phyloP scores from a whole-genome alignment of 2,329 filamentous ascomycete genomes.

The Curvularia spicifera region DNA sequence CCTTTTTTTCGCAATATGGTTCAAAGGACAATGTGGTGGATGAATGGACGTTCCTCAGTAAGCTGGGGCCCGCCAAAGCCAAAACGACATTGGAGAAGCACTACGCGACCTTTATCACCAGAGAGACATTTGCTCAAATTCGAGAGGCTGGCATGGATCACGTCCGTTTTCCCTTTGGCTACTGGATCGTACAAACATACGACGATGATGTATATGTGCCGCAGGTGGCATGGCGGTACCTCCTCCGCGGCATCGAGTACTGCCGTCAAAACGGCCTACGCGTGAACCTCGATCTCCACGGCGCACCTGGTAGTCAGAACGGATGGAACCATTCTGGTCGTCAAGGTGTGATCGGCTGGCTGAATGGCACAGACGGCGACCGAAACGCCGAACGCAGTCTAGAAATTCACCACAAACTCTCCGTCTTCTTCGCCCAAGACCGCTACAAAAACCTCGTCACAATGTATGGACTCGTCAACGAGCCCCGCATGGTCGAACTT shows the following conservation, averaged over 20 bases:
- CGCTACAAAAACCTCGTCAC: constrained; percentile 91
- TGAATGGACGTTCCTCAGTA: constrained; percentile 78
- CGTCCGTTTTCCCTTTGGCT: constrained; percentile 92
- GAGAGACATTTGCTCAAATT: constrained; percentile 84
- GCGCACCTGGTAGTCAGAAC: constrained; percentile 90
- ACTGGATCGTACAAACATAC: constrained; percentile 91
- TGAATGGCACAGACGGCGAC: constrained; percentile 85
- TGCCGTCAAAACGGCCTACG: constrained; percentile 89
- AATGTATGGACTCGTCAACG: constrained; percentile 94
- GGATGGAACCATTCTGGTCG: constrained; percentile 97
- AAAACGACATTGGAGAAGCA: constrained; percentile 80
- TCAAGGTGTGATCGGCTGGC: constrained; percentile 81
- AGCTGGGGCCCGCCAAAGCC: constrained; percentile 71
- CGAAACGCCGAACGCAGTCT: constrained; percentile 81
- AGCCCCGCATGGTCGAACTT: constrained; percentile 81
- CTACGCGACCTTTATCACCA: constrained; percentile 87
- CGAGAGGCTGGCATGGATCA: constrained; percentile 89
- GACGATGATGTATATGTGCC: constrained; percentile 86
- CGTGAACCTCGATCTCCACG: constrained; percentile 92
- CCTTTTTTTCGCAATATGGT: constrained; percentile 76
- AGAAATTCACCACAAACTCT: constrained; percentile 84
- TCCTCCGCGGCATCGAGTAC: constrained; percentile 91
- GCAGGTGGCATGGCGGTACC: constrained; percentile 88
- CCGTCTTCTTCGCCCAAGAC: constrained; percentile 89
- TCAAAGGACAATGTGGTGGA: constrained; percentile 73